Evolutionary conservation across 306 rosid species (phyloP).

Genomic region (Hippophae rhamnoides): DNA sequence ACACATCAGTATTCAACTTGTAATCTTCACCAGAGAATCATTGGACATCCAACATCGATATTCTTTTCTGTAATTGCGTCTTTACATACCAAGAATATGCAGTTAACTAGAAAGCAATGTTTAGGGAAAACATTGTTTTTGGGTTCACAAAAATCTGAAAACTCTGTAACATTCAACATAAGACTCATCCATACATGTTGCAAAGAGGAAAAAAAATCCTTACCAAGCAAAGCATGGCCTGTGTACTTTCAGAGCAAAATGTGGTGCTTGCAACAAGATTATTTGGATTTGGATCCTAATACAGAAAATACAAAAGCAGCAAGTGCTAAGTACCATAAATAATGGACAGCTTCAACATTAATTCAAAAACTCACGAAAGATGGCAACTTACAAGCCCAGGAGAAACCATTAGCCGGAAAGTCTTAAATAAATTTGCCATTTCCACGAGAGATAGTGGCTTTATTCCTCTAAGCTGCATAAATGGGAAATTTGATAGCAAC

Average conservation of each 20-base stretch:
- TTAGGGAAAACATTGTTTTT: too few relatives aligned
- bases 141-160: too few relatives aligned
- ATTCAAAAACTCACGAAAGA: background rate
- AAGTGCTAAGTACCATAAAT: constrained; percentile 12
- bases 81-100: too few relatives aligned
- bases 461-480: constrained; percentile 90
- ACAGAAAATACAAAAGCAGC: constrained; percentile 13
- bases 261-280: constrained; percentile 85
- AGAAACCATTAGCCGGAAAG: constrained; percentile 58
- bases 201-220: constrained; percentile 25
- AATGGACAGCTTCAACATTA: constrained; percentile 14
- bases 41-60: too few relatives aligned
- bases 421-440: constrained; percentile 69
- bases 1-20: too few relatives aligned
- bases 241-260: constrained; percentile 82
- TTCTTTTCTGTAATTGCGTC: too few relatives aligned
- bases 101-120: too few relatives aligned
- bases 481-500: constrained; percentile 23
- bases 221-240: constrained; percentile 96
- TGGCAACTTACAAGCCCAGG: constrained; percentile 79
- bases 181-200: constrained; percentile 1
- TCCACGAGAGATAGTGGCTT: constrained; percentile 74
- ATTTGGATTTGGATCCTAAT: constrained; percentile 95
- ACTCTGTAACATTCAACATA: background rate
- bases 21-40: too few relatives aligned